Evolutionary conservation across 2,329 filamentous ascomycete genomes (phyloP), one percentile per base, ranked within the genome.

Genomic region (Pseudogymnoascus sp.): DNA sequence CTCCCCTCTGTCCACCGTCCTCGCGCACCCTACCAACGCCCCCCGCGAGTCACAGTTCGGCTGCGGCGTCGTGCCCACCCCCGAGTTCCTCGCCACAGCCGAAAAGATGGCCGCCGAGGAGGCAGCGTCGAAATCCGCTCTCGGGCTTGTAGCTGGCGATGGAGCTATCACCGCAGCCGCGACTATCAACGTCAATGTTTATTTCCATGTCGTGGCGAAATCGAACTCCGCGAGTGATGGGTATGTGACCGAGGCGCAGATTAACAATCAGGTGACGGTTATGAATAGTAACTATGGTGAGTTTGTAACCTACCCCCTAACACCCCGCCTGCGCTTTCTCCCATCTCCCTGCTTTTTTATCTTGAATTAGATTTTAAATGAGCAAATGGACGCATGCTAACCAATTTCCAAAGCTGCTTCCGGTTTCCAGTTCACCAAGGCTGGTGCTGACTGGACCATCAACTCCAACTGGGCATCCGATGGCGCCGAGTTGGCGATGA

Each of bases 401-500:
- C 63, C 2, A 66, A 67, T 58, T 73, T 65, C 60, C 28, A 54
- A 54, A 54, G 65, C 66, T 36, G 54, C 65, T n/a, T 66, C 67
- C 41, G 69, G 70, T 41, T 67, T 73, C 63, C 62, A 61, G 16
- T 72, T 75, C 66, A 64, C 62, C 6, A 66, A 71, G 11, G 63
- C 63, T 12, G 70, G 67, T 9, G 69, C 65, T 60, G 70, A 70
- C 11, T 67, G 66, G 12, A 74, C 71, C 47, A 67, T 71, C 63
- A 74, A 75, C 65, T 60, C 61, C 6, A 47, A 7, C 36, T 75
- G 72, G 72, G 68, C 67, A 38, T 63, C 64, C 37, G 69, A 76
- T 63, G 60, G 63, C 33, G 65, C 65, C 57, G 74, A 79, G 68
- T 63, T 74, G 39, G 70, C 67, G 47, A 80, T 79, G 77, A 79